phyloP scores from a whole-genome alignment of 129 eudicot genomes.

The Saussurea involucrata region DNA sequence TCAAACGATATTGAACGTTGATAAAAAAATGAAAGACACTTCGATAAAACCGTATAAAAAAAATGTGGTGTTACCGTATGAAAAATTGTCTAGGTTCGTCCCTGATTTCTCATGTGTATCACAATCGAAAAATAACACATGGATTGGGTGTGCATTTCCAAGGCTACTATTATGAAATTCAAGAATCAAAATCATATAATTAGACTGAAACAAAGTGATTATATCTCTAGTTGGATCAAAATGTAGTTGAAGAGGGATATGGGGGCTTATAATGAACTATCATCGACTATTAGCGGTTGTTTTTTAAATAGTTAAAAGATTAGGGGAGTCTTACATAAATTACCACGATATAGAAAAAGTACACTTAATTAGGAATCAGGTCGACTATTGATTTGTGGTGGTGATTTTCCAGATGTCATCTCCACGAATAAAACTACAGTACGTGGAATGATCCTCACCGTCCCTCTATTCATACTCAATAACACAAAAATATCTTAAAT shows the following conservation, averaged over 20 bases:
- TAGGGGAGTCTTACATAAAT: not conserved
- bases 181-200: not conserved
- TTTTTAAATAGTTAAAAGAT: not conserved
- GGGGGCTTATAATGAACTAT: not conserved
- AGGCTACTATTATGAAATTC: not conserved
- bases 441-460: not conserved
- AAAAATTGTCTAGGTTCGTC: too few relatives aligned
- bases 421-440: not conserved
- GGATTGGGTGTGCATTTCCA: not conserved
- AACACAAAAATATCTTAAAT: slow-evolving; percentile 2
- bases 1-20: too few relatives aligned
- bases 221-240: not conserved
- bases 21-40: too few relatives aligned
- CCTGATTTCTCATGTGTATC: not conserved
- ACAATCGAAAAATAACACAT: not conserved
- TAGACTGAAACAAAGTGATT: not conserved
- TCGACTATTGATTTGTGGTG: slow-evolving; percentile 1
- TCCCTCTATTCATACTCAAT: not conserved
- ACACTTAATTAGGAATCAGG: not conserved
- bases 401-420: not conserved
- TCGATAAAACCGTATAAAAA: too few relatives aligned
- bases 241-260: not conserved
- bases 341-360: not conserved
- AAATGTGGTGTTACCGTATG: too few relatives aligned
- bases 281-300: not conserved